These are phyloP conservation scores for Oryza meyeriana DNA, from an alignment of 176 grass and related monocot species.

Conservation along the genomic window DNA sequence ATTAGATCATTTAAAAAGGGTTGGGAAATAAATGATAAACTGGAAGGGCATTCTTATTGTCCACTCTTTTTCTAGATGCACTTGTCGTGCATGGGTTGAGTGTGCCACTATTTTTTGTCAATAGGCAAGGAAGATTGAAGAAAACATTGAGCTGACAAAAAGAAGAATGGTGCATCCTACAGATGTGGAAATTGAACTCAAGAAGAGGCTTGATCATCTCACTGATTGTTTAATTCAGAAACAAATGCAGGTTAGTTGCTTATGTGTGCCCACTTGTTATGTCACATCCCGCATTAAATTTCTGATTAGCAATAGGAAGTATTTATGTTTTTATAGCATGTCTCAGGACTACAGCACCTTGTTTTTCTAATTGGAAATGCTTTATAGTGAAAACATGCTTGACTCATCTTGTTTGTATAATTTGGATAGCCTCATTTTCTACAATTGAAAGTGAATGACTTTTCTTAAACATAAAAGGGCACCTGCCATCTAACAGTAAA, in stretches of 20 bases:
- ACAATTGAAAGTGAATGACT: background rate
- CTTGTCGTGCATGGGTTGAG: background rate
- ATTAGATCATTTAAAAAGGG: background rate
- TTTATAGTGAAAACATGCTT: background rate
- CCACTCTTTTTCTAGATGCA: slow-evolving; percentile 7
- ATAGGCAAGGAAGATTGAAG: slow-evolving; percentile 85
- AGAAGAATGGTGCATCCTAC: slow-evolving; percentile 73
- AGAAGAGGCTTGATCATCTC: slow-evolving; percentile 92
- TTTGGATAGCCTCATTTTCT: slow-evolving; percentile 12
- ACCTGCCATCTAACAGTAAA: background rate
- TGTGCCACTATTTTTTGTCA: background rate
- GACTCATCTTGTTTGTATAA: background rate
- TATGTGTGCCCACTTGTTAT: background rate
- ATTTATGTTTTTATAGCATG: background rate
- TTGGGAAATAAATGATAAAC: background rate
- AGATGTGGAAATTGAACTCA: slow-evolving; percentile 84
- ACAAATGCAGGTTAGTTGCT: slow-evolving; percentile 71
- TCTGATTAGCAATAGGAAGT: background rate
- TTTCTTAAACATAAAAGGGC: background rate
- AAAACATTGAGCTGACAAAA: slow-evolving; percentile 75
- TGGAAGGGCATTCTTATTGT: background rate
- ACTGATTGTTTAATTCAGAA: slow-evolving; percentile 98
- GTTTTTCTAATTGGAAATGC: background rate
- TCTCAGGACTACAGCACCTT: background rate
- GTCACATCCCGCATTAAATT: background rate